Evolutionary conservation across 768 basidiomycete genomes (phyloP).

Genomic region (Naganishia vishniacii): DNA sequence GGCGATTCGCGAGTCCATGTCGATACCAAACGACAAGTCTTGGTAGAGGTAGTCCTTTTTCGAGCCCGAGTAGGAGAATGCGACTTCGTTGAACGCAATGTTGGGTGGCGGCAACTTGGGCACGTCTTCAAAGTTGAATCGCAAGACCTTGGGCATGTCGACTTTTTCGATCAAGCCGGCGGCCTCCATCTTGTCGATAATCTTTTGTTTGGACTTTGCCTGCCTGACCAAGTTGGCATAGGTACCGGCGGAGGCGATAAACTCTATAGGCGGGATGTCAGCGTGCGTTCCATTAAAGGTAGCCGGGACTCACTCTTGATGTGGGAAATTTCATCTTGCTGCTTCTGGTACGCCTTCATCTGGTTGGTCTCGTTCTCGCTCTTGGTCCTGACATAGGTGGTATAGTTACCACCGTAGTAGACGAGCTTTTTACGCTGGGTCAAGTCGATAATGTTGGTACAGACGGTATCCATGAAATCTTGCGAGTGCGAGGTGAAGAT

Average conservation of each 20-base stretch:
- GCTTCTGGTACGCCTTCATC: slow-evolving; percentile 98
- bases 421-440: slow-evolving; percentile 81
- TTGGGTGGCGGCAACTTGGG: slow-evolving; percentile 91
- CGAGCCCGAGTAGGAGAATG: slow-evolving; percentile 90
- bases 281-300: background rate
- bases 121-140: slow-evolving; percentile 95
- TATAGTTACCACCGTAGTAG: slow-evolving; percentile 94
- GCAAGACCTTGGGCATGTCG: slow-evolving; percentile 64
- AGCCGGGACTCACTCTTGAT: slow-evolving; percentile 75
- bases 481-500: slow-evolving; percentile 88
- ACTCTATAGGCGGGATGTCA: slow-evolving; percentile 53
- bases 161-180: slow-evolving; percentile 92
- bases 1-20: slow-evolving; percentile 65
- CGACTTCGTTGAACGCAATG: slow-evolving; percentile 89
- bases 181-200: slow-evolving; percentile 99
- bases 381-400: slow-evolving; percentile 94
- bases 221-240: slow-evolving; percentile 98
- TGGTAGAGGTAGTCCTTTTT: slow-evolving; percentile 81
- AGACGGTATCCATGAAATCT: slow-evolving; percentile 96
- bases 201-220: slow-evolving; percentile 99
- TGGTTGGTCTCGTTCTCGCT: slow-evolving; percentile 97
- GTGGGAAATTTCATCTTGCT: slow-evolving; percentile 96
- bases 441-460: slow-evolving; percentile 97
- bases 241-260: slow-evolving; percentile 98
- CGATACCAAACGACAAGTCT: slow-evolving; percentile 91